Evolutionary conservation across 1,284 basidiomycete genomes (phyloP), one percentile per base, ranked within the genome.

Genomic region (Puccinia brachypodii): DNA sequence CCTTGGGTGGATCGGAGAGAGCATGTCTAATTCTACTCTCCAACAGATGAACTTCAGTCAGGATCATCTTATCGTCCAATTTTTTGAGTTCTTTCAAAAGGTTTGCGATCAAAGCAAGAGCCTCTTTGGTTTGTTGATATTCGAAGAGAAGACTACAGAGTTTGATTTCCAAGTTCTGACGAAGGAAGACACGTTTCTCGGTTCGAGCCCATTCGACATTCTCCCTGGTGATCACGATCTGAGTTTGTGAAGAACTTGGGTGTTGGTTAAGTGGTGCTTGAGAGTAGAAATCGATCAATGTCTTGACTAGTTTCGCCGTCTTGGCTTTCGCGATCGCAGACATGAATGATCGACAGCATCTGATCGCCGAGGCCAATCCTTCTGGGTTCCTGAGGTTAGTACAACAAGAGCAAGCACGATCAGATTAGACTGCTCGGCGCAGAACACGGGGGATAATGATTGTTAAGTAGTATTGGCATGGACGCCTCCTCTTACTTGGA

Each of bases 241-340:
- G 96, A n/a, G 91, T 89, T 42, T 90, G 88, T 13, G 71, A 79
- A 19, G 77, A 62, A 14, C 33, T 25, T 25, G 31, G 36, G 6
- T 76, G 53, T 50, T 69, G 31, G 73, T 76, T 78, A n/a, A 80
- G 33, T n/a, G 69, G 76, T 22, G n/a, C 58, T 42, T 47, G 33
- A 68, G 56, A 82, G 47, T 53, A 74, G 22, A 25, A 56, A 56
- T 28, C 72, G 64, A 78, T 83, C n/a, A 84, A 83, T 40, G 81
- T 42, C 77, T 81, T 83, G 68, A 81, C 95, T 83, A 98, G 91
- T 88, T 98, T 98, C 2, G 96, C 96, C 0, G 96, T 98, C 88
- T 99, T 99, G 9, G 97, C 96, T 87, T 99, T 99, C 36, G 96
- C 96, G 0, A 95, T 95, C 19, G 93, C 92, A 0, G 93, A 92